These are phyloP conservation scores for Suillus clintonianus DNA, from an alignment of 768 basidiomycete genomes.

Conservation along the genomic window DNA sequence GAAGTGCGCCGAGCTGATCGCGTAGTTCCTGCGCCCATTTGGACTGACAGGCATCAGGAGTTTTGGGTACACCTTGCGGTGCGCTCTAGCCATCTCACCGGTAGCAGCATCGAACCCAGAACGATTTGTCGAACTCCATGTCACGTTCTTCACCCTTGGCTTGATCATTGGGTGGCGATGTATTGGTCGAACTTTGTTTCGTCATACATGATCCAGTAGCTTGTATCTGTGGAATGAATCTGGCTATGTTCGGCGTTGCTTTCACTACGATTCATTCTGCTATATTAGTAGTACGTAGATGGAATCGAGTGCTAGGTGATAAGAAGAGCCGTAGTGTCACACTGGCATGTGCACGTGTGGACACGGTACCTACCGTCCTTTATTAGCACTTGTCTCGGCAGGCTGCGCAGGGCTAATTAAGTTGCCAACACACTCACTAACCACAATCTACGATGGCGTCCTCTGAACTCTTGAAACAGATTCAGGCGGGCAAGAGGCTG, in stretches of 20 bases:
- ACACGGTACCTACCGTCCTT: neutral
- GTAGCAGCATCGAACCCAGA: neutral
- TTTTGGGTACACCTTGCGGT: neutral
- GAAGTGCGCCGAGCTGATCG: neutral
- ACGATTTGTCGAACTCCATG: neutral
- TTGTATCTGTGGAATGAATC: too few relatives aligned
- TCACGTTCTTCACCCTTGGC: neutral
- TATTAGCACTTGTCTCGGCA: neutral
- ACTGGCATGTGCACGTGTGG: too few relatives aligned
- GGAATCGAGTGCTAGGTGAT: too few relatives aligned
- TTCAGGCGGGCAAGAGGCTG: slow-evolving; percentile 78
- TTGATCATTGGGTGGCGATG: neutral
- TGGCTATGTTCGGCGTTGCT: neutral
- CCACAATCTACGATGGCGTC: slow-evolving; percentile 56
- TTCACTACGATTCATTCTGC: too few relatives aligned
- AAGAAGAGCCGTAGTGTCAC: neutral
- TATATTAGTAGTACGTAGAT: too few relatives aligned
- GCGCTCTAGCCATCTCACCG: neutral
- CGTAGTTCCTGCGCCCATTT: neutral
- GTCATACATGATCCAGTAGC: neutral
- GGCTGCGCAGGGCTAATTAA: neutral
- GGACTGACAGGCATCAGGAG: neutral
- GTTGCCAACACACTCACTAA: neutral
- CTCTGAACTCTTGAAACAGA: slow-evolving; percentile 74
- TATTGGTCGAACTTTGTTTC: neutral